Percentiles rank a stretch among this genome's conserved stretches.
These are phyloP conservation scores for Symbiodinium natans DNA, from an alignment of 73 alveolate genomes.

Conservation along the genomic window DNA sequence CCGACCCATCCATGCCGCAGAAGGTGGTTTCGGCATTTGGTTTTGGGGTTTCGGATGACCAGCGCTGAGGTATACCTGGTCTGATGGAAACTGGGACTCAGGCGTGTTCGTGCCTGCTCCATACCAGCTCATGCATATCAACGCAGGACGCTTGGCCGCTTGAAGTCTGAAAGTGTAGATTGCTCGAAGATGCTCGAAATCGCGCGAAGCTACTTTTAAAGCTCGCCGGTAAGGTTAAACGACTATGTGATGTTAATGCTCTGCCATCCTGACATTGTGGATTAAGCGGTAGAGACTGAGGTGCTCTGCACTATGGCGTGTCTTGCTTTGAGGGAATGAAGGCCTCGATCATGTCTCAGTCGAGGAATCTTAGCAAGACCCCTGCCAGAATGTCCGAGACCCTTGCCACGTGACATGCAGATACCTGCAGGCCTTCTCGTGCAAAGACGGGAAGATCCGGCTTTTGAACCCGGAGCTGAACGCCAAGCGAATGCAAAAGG, in stretches of 20 bases:
- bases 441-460: constrained; percentile 77
- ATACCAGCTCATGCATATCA: constrained; percentile 87
- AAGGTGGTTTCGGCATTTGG: no score
- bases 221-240: no score
- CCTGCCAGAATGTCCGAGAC: not conserved
- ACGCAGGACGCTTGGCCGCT: constrained; percentile 35
- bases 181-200: no score
- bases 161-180: no score
- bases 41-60: not conserved
- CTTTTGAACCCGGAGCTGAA: constrained; percentile 74
- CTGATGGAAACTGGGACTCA: constrained; percentile 85
- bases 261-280: not conserved
- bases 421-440: constrained; percentile 40
- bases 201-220: no score
- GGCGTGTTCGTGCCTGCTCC: constrained; percentile 93
- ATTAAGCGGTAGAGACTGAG: not conserved
- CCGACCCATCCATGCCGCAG: no score
- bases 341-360: not conserved
- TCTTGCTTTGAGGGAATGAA: constrained; percentile 89
- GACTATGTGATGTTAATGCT: no score
- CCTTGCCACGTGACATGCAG: not conserved
- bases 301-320: constrained; percentile 92
- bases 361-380: no score
- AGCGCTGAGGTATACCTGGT: constrained; percentile 27
- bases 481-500: constrained; percentile 76